These are phyloP conservation scores for Coemansia sp. DNA, from an alignment of 192 early-diverging fungal genomes.

Conservation along the genomic window DNA sequence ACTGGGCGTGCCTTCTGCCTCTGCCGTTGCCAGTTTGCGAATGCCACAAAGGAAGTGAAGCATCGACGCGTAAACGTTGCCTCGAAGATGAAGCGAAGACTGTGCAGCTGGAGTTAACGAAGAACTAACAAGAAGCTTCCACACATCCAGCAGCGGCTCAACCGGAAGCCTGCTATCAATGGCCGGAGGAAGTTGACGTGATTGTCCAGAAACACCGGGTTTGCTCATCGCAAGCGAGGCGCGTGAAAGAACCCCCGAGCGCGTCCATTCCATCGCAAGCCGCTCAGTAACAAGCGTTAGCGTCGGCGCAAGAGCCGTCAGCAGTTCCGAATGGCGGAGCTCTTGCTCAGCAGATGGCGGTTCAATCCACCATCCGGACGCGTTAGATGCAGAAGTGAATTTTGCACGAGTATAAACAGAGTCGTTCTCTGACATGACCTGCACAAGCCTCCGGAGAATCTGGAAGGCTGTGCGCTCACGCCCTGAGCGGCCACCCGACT, in stretches of 20 bases:
- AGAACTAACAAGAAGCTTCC: constrained; percentile 60
- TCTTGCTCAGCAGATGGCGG: constrained; percentile 34
- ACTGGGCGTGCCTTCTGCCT: constrained; percentile 16
- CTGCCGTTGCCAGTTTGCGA: constrained; percentile 37
- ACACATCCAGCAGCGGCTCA: constrained; percentile 57
- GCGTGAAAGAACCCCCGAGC: constrained; percentile 33
- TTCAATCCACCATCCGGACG: constrained; percentile 23
- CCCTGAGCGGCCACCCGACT: constrained; percentile 62
- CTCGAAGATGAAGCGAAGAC: constrained; percentile 62
- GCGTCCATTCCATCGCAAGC: constrained; percentile 43
- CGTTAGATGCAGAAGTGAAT: background rate
- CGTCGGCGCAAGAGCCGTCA: constrained; percentile 41
- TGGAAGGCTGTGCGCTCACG: constrained; percentile 57
- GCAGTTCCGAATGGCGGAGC: constrained; percentile 37
- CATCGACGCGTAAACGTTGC: constrained; percentile 78
- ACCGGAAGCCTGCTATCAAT: constrained; percentile 57
- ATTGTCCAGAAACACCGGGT: constrained; percentile 43
- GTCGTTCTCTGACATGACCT: constrained; percentile 49
- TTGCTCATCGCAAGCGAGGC: constrained; percentile 37
- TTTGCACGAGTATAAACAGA: constrained; percentile 12
- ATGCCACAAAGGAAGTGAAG: constrained; percentile 64
- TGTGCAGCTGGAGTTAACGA: constrained; percentile 59
- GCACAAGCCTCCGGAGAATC: constrained; percentile 67
- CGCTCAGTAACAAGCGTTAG: constrained; percentile 41
- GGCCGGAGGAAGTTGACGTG: constrained; percentile 38